phyloP scores from a whole-genome alignment of 176 grass and related monocot genomes.

The Triticum timopheevii region DNA sequence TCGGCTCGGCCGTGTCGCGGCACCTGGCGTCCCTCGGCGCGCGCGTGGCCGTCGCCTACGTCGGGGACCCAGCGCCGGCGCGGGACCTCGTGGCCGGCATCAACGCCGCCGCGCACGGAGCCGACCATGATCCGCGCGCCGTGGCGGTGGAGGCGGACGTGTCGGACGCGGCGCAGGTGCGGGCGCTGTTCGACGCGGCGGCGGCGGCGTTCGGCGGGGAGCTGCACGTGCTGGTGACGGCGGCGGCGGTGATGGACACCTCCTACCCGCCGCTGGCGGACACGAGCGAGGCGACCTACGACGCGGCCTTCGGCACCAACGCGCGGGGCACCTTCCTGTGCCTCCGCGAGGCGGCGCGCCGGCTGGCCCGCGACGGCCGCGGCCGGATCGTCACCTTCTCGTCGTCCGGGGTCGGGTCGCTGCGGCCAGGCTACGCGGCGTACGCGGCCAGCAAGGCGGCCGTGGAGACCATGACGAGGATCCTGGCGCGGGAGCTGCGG shows the following conservation, averaged over 20 bases:
- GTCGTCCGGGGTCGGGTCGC: conserved; percentile 50
- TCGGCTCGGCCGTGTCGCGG: conserved; percentile 49
- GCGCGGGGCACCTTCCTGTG: conserved; percentile 65
- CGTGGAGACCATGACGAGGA: conserved; percentile 55
- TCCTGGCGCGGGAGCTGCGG: conserved; percentile 47
- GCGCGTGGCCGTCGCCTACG: conserved; percentile 51
- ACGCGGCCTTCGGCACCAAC: conserved; percentile 47
- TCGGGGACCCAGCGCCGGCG: conserved; percentile 39
- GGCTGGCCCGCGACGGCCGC: conserved; percentile 37
- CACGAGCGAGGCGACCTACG: conserved; percentile 41
- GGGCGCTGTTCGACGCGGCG: conserved; percentile 56
- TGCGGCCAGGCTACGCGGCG: conserved; percentile 32
- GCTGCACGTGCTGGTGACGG: conserved; percentile 63
- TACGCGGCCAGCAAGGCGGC: conserved; percentile 58
- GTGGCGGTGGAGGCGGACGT: conserved; percentile 40
- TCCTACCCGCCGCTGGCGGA: conserved; percentile 42
- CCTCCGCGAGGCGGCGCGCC: conserved; percentile 54
- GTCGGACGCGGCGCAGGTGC: conserved; percentile 45
- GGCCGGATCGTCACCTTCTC: conserved; percentile 64
- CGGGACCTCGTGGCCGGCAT: conserved; percentile 33
- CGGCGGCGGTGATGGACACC: conserved; percentile 50
- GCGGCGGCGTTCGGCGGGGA: conserved; percentile 41
- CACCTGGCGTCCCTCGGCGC: conserved; percentile 65
- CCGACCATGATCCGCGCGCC: not conserved
- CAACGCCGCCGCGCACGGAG: conserved; percentile 11